phyloP scores from a whole-genome alignment of 202 grass and related monocot genomes.

The Bolboschoenoplectus hybrid region DNA sequence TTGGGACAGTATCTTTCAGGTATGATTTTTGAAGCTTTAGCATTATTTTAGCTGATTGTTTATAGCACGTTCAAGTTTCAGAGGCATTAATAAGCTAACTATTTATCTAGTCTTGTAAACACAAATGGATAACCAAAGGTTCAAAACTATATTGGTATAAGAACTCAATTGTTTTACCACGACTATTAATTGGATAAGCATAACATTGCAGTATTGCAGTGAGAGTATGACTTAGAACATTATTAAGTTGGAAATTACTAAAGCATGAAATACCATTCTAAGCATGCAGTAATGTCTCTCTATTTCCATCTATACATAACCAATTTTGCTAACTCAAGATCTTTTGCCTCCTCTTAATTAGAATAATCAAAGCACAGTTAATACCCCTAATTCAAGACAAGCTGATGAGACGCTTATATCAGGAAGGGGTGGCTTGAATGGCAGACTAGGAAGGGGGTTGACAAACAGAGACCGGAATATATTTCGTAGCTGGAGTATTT shows the following conservation, averaged over 20 bases:
- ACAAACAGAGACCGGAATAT: not conserved
- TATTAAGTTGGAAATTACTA: not conserved
- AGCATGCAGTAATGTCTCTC: not conserved
- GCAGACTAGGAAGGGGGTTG: not conserved
- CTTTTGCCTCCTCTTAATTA: constrained; percentile 5
- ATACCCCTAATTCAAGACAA: not conserved
- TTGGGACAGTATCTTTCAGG: not conserved
- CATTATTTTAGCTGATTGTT: not conserved
- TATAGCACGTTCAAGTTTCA: not conserved
- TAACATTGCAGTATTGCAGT: not conserved
- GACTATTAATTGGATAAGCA: not conserved
- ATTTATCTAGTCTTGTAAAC: not conserved
- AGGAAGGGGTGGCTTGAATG: not conserved
- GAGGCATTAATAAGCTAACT: not conserved
- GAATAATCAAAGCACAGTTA: not conserved
- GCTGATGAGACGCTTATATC: not conserved
- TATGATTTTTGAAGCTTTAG: not conserved
- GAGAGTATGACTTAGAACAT: not conserved
- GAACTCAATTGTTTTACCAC: not conserved
- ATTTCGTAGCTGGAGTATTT: not conserved
- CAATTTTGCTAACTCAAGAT: constrained; percentile 19
- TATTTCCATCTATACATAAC: not conserved
- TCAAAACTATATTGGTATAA: not conserved
- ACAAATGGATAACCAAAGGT: not conserved
- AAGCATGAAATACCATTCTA: not conserved